Base-by-base conservation (phyloP, 139 green algal species). In the Picochlorum sp. region DNA sequence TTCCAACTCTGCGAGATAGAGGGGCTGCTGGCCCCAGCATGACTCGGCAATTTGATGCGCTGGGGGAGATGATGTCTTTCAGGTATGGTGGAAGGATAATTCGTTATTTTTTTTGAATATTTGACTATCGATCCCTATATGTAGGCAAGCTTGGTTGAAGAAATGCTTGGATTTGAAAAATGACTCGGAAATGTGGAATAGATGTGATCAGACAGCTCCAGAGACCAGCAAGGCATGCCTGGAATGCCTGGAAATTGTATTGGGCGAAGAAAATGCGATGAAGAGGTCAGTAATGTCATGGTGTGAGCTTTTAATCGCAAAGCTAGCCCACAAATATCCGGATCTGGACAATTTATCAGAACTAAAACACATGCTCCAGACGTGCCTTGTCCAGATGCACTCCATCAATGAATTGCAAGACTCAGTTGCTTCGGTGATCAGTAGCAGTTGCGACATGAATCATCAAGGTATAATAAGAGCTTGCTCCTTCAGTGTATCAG, bases 221-320 rank as follows among this genome's bases (percentile, higher is more conserved):
- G 65, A 63, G 11, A 70, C 68, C 0, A 45, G 55, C 18, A 38
- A 45, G 1, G 20, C 10, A 15, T 31, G 23, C 45, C 60, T 56
- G 1, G 52, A 3, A 4, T 44, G 85, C 47, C 62, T 90, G 54
- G 20, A n/a, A 0, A 63, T 88, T 26, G 62, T 88, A 57, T 38
- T 58, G 8, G 80, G 82, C 23, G 66, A 77, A 16, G 79, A 82
- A 14, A 57, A 45, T 6, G 70, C 63, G 13, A 28, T 79, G 26
- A 20, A 21, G 1, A 20, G 26, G 13, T 38, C 62, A 15, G 64
- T 73, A 0, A 10, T 4, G 7, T 75, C 44, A 57, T 90, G 84
- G 84, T 50, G 80, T 45, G 84, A 90, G 78, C 67, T 81, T 44
- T 72, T 85, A 38, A 74, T 80, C 6, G 80, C 72, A 7, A 66